phyloP scores from a whole-genome alignment of 2,329 filamentous ascomycete species.

The Mycosphaerella sp. region DNA sequence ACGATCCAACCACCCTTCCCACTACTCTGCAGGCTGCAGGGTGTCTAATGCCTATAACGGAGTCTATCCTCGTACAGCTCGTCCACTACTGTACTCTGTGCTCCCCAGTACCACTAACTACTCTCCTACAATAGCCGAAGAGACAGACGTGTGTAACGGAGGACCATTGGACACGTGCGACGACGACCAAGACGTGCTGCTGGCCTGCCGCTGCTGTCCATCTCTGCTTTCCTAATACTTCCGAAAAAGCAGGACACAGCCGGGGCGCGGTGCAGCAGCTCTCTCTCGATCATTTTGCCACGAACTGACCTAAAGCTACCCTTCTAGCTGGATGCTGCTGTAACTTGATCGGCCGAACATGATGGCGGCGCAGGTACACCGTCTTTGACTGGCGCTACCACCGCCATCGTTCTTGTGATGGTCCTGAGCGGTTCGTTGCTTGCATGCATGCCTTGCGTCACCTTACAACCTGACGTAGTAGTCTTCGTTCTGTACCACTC shows the following conservation, averaged over 20 bases:
- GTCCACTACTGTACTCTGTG: neutral
- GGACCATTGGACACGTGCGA: no score
- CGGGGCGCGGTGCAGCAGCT: no score
- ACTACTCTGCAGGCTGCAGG: constrained; percentile 8
- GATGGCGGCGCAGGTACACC: neutral
- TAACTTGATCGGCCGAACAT: neutral
- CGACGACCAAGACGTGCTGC: no score
- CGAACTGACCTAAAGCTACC: no score
- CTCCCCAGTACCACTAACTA: neutral
- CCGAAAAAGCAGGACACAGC: no score
- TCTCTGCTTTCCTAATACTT: no score
- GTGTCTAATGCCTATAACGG: constrained; percentile 1
- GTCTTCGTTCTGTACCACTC: neutral
- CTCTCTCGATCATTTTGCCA: no score
- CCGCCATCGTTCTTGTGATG: neutral
- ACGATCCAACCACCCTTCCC: neutral
- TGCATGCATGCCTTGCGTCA: constrained; percentile 8
- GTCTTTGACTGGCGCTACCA: constrained; percentile 2
- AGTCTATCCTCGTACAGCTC: neutral
- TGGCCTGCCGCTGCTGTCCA: no score
- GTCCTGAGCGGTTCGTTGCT: constrained; percentile 2
- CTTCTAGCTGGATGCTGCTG: no score
- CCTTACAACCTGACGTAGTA: neutral
- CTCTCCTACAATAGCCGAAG: neutral
- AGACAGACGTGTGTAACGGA: no score